These are phyloP conservation scores for Chytridiales sp. DNA, from an alignment of 371 early-diverging fungal species.

Conservation along the genomic window DNA sequence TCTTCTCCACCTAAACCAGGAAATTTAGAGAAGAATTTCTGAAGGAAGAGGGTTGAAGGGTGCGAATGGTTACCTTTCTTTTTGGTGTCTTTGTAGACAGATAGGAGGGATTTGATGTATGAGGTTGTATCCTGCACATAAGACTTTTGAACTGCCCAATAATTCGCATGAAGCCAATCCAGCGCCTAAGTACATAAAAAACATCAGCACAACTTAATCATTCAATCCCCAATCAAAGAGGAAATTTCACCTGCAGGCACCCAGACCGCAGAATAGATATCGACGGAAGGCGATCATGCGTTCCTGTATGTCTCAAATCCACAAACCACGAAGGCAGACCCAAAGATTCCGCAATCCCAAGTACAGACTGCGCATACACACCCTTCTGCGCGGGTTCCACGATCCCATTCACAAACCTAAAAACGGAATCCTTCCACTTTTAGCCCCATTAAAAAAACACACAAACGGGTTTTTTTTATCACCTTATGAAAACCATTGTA, in stretches of 20 bases:
- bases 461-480: neutral
- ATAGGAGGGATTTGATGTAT: slow-evolving; percentile 22
- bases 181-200: slow-evolving; percentile 32
- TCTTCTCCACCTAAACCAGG: neutral
- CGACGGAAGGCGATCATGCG: slow-evolving; percentile 57
- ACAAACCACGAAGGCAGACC: slow-evolving; percentile 68
- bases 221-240: neutral
- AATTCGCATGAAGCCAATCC: slow-evolving; percentile 51
- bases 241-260: slow-evolving; percentile 39
- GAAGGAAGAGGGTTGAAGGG: neutral
- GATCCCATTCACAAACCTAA: slow-evolving; percentile 60
- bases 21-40: slow-evolving; percentile 2
- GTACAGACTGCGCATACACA: slow-evolving; percentile 48
- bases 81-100: slow-evolving; percentile 11
- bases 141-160: slow-evolving; percentile 46
- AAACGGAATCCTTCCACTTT: neutral
- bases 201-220: too few species aligned
- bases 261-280: slow-evolving; percentile 50
- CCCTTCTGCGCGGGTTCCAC: slow-evolving; percentile 57
- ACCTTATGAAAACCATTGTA: slow-evolving; percentile 56
- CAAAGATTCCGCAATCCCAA: slow-evolving; percentile 49
- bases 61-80: neutral
- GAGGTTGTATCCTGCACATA: slow-evolving; percentile 26
- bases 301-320: slow-evolving; percentile 60
- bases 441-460: neutral